Percentiles rank a stretch among this genome's conserved stretches.
phyloP scores from a whole-genome alignment of 1,139 yeast genomes.

The Debaryomyces fabryi region DNA sequence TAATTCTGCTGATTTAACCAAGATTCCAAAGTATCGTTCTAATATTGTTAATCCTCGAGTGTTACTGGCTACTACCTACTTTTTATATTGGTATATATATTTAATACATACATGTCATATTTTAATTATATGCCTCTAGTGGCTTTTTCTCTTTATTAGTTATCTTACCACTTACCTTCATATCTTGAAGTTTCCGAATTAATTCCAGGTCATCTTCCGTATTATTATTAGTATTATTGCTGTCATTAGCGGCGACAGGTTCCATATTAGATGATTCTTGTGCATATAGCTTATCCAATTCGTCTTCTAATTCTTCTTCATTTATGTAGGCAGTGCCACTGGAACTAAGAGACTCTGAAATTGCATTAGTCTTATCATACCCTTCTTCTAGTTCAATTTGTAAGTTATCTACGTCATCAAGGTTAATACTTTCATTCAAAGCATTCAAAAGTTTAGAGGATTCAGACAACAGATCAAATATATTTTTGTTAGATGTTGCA shows the following conservation, averaged over 20 bases:
- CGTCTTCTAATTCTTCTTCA: conserved; percentile 33
- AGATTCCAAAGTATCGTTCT: not conserved
- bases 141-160: not conserved
- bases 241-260: not conserved
- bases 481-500: conserved; percentile 44
- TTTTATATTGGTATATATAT: conserved; percentile 5
- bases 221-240: not conserved
- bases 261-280: conserved; percentile 1
- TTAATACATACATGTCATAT: conserved; percentile 8
- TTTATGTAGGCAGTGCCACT: conserved; percentile 30
- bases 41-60: not conserved
- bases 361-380: conserved; percentile 32
- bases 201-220: conserved; percentile 1
- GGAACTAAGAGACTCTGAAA: conserved; percentile 35
- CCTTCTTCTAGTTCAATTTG: conserved; percentile 47
- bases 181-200: conserved; percentile 3
- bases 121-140: not conserved
- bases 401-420: conserved; percentile 36
- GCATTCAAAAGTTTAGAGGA: conserved; percentile 38
- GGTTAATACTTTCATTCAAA: conserved; percentile 33
- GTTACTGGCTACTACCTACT: conserved; percentile 1
- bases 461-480: conserved; percentile 38
- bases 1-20: conserved; percentile 4
- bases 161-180: conserved; percentile 5
- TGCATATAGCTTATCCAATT: conserved; percentile 8